These are phyloP conservation scores for Marchantia polymorpha DNA, from an alignment of 225 moss, liverwort and hornwort species.

Conservation along the genomic window DNA sequence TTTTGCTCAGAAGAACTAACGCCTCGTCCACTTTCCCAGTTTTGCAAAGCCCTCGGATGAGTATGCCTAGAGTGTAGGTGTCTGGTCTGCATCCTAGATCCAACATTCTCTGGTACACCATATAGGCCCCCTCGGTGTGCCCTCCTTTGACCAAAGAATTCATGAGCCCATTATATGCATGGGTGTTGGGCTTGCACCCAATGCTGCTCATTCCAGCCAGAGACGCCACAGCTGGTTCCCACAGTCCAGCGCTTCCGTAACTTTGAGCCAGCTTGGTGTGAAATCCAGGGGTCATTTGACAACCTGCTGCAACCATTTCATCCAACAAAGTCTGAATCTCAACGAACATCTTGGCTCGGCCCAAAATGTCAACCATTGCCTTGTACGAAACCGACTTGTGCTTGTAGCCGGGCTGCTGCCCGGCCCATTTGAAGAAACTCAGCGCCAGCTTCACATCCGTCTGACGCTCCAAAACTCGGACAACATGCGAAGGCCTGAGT, in stretches of 20 bases:
- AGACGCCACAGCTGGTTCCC: conserved; percentile 34
- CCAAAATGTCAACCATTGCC: conserved; percentile 50
- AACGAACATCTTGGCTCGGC: conserved; percentile 26
- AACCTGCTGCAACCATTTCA: conserved; percentile 35
- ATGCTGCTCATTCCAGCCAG: conserved; percentile 43
- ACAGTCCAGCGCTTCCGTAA: conserved; percentile 40
- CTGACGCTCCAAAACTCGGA: conserved; percentile 72
- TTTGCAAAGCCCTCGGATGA: conserved; percentile 69
- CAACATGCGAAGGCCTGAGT: conserved; percentile 62
- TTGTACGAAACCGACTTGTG: conserved; percentile 63
- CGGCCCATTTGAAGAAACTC: conserved; percentile 76
- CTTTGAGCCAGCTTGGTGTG: conserved; percentile 37
- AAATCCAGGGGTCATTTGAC: conserved; percentile 31
- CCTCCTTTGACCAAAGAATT: conserved; percentile 41
- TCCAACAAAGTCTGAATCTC: conserved; percentile 27
- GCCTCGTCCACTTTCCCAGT: conserved; percentile 59
- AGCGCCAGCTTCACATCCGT: conserved; percentile 62
- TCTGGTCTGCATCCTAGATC: conserved; percentile 59
- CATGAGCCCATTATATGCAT: conserved; percentile 40
- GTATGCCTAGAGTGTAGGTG: conserved; percentile 56
- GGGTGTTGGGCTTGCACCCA: conserved; percentile 48
- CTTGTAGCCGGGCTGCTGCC: conserved; percentile 56
- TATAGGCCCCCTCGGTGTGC: conserved; percentile 34
- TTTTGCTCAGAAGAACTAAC: conserved; percentile 44
- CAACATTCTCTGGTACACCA: conserved; percentile 55